Percentiles rank a stretch among this genome's conserved stretches.
Conservation (phyloP, 2,329 filamentous ascomycete genomes). For the Apiospora phragmitis region DNA sequence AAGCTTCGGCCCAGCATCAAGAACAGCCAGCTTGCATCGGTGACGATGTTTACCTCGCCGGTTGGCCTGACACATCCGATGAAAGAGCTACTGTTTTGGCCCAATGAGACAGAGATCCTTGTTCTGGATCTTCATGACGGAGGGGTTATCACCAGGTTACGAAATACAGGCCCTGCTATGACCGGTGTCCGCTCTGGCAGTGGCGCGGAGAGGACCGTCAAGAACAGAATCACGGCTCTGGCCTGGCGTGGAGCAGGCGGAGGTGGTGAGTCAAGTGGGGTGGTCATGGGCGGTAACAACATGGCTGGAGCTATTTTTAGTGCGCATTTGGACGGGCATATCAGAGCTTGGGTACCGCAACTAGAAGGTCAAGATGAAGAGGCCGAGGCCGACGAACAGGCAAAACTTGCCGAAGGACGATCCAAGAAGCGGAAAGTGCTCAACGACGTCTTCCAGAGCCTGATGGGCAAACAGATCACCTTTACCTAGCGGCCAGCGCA, state of each 20-base stretch:
- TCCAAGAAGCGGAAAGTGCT: constrained; percentile 74
- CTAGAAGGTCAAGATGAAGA: constrained; percentile 52
- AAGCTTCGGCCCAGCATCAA: constrained; percentile 81
- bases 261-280: constrained; percentile 53
- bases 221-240: constrained; percentile 71
- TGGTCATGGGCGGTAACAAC: constrained; percentile 60
- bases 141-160: constrained; percentile 67
- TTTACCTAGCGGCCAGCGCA: constrained; percentile 39
- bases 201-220: constrained; percentile 57
- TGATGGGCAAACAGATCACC: constrained; percentile 72
- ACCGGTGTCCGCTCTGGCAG: constrained; percentile 43
- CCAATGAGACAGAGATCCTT: constrained; percentile 79
- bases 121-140: constrained; percentile 80
- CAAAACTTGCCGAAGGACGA: constrained; percentile 40
- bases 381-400: constrained; percentile 41
- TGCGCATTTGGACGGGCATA: constrained; percentile 80
- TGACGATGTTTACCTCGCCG: constrained; percentile 65
- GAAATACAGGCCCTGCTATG: constrained; percentile 59
- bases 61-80: constrained; percentile 53
- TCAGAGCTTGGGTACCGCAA: constrained; percentile 74
- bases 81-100: constrained; percentile 73
- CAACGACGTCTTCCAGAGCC: constrained; percentile 75
- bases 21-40: constrained; percentile 66
- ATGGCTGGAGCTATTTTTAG: constrained; percentile 68
- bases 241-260: constrained; percentile 70